phyloP scores from a whole-genome alignment of 2,329 filamentous ascomycete species.

The Fusarium sp. region DNA sequence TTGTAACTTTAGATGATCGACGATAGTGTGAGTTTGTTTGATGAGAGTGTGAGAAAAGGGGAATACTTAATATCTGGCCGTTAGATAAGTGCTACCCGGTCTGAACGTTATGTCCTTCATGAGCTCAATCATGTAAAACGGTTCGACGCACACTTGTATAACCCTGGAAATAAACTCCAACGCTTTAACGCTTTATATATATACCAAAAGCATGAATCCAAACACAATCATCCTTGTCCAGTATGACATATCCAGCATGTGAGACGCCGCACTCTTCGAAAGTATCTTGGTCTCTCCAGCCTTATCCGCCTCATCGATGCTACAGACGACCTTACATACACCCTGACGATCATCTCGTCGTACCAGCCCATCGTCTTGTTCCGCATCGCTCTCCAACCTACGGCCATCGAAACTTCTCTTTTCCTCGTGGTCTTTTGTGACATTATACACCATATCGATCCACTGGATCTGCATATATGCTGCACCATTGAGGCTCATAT shows the following conservation, averaged over 20 bases:
- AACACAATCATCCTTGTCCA: not conserved
- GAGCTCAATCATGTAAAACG: not conserved
- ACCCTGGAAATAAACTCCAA: not conserved
- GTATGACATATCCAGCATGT: not conserved
- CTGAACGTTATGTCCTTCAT: not conserved
- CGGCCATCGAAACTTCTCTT: conserved; percentile 13
- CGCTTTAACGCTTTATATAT: not conserved
- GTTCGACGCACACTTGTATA: not conserved
- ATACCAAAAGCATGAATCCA: not conserved
- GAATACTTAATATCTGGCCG: not conserved
- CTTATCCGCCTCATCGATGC: conserved; percentile 47
- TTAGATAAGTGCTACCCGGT: not conserved
- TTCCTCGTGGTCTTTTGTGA: conserved; percentile 31
- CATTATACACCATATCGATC: conserved; percentile 68
- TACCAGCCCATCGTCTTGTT: conserved; percentile 48
- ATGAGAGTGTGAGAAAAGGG: not conserved
- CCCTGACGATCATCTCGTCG: conserved; percentile 37
- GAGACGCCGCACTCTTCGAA: conserved; percentile 38
- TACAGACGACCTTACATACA: conserved; percentile 44
- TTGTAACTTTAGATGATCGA: not conserved
- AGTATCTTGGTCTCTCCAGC: conserved; percentile 36
- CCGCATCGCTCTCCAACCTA: not conserved
- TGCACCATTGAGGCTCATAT: conserved; percentile 60
- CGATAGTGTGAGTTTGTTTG: not conserved
- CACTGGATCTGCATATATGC: conserved; percentile 69